Percentiles rank a stretch among this genome's conserved stretches.
Conservation (phyloP, 495 filamentous ascomycete genomes). For the Hyaloscypha variabilis region DNA sequence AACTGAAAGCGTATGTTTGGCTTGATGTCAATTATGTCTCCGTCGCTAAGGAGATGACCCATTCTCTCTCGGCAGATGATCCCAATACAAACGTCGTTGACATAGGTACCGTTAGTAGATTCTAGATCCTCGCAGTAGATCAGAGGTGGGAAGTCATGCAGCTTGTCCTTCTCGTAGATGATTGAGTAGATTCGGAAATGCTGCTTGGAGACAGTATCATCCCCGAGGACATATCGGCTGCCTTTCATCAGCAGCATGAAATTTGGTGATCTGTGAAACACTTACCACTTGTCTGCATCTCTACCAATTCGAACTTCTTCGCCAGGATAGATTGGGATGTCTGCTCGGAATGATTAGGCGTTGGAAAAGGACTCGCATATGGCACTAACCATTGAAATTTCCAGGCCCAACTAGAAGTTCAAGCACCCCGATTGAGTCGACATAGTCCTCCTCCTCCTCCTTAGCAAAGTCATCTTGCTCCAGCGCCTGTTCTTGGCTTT, state of each 20-base stretch:
- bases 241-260: background rate
- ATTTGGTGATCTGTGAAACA: background rate
- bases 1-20: constrained; percentile 41
- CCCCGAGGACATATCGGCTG: constrained; percentile 13
- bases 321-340: constrained; percentile 29
- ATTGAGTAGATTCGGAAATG: constrained; percentile 67
- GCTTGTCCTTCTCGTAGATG: constrained; percentile 43
- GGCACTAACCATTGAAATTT: background rate
- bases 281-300: constrained; percentile 36
- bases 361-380: background rate
- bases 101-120: constrained; percentile 57
- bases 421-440: constrained; percentile 16
- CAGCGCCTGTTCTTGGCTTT: background rate
- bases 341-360: constrained; percentile 9
- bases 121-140: constrained; percentile 63
- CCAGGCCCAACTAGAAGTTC: background rate
- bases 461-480: background rate
- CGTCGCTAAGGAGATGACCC: constrained; percentile 55
- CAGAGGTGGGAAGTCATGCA: constrained; percentile 42
- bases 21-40: constrained; percentile 52
- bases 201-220: constrained; percentile 50
- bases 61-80: constrained; percentile 31
- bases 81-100: constrained; percentile 53
- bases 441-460: background rate
- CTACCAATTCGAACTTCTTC: constrained; percentile 41